A percentile compares a stretch with the other conserved stretches of the same genome.
Conservation (phyloP, 768 basidiomycete species). For the Boletus reticulatus region DNA sequence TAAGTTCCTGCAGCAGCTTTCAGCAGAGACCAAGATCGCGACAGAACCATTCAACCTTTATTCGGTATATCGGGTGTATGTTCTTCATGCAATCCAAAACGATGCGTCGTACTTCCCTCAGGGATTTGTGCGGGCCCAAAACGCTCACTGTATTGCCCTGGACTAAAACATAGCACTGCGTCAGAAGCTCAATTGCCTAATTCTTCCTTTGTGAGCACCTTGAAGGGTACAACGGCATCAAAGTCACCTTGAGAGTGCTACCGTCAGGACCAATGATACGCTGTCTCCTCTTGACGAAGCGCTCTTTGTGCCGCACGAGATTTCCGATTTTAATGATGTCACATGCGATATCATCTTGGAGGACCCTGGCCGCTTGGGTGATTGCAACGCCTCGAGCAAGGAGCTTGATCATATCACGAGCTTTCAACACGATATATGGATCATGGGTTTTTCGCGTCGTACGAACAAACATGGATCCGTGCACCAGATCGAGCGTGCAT, state of each 20-base stretch:
- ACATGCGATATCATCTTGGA: conserved; percentile 87
- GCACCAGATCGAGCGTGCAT: conserved; percentile 91
- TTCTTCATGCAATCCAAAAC: conserved; percentile 99
- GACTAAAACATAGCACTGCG: conserved; percentile 95
- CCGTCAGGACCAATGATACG: conserved; percentile 97
- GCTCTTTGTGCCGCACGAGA: conserved; percentile 90
- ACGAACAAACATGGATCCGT: conserved; percentile 95
- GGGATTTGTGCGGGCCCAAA: conserved; percentile 93
- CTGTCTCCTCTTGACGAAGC: conserved; percentile 94
- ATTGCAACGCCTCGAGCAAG: conserved; percentile 89
- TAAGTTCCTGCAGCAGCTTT: conserved; percentile 68
- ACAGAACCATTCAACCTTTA: conserved; percentile 60
- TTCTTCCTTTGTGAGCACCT: conserved; percentile 6
- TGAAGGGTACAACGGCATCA: background rate
- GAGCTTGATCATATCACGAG: conserved; percentile 92
- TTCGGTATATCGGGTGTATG: conserved; percentile 98
- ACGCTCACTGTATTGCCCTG: conserved; percentile 98
- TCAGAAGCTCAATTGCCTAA: conserved; percentile 95
- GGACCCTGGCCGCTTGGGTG: conserved; percentile 81
- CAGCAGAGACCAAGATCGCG: background rate
- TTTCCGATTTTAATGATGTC: conserved; percentile 99
- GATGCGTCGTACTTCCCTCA: conserved; percentile 95
- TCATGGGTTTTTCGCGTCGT: conserved; percentile 98
- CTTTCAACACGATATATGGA: conserved; percentile 95
- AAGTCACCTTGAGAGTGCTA: conserved; percentile 85